Conservation (phyloP, 1,284 basidiomycete species). For the Sporisorium graminicola region DNA sequence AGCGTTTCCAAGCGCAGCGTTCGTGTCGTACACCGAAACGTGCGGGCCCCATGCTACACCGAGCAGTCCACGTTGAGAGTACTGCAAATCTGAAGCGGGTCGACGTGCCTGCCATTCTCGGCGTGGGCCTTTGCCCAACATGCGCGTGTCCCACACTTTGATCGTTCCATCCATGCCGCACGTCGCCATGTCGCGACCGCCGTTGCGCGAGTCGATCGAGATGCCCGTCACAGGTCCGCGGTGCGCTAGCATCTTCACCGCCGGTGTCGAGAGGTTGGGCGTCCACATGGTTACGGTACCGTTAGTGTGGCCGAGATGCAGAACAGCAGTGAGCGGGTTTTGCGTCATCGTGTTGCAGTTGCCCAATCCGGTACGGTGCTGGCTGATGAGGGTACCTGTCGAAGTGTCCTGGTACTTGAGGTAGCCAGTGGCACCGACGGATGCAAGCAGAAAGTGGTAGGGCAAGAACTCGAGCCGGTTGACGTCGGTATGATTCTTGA, state of each 20-base stretch:
- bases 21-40: conserved; percentile 77
- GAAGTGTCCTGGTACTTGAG: conserved; percentile 98
- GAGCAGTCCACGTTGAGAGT: conserved; percentile 81
- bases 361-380: conserved; percentile 80
- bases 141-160: conserved; percentile 95
- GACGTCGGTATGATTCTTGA: conserved; percentile 83
- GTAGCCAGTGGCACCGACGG: conserved; percentile 86
- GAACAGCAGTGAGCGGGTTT: conserved; percentile 88
- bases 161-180: conserved; percentile 87
- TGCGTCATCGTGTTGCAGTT: conserved; percentile 88
- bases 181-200: conserved; percentile 90
- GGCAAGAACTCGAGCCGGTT: conserved; percentile 91
- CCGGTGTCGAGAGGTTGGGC: conserved; percentile 89
- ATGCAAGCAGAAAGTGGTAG: conserved; percentile 93
- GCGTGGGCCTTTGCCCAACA: conserved; percentile 85
- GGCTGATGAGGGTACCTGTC: conserved; percentile 86
- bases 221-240: conserved; percentile 86
- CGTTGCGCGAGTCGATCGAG: conserved; percentile 80
- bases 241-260: conserved; percentile 91
- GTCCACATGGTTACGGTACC: conserved; percentile 95
- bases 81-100: conserved; percentile 70
- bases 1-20: conserved; percentile 47
- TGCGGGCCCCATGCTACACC: conserved; percentile 81
- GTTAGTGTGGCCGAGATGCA: conserved; percentile 84
- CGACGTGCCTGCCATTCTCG: conserved; percentile 81